Base-by-base conservation (phyloP, 2,329 filamentous ascomycete species). In the Pseudogymnoascus destructans region DNA sequence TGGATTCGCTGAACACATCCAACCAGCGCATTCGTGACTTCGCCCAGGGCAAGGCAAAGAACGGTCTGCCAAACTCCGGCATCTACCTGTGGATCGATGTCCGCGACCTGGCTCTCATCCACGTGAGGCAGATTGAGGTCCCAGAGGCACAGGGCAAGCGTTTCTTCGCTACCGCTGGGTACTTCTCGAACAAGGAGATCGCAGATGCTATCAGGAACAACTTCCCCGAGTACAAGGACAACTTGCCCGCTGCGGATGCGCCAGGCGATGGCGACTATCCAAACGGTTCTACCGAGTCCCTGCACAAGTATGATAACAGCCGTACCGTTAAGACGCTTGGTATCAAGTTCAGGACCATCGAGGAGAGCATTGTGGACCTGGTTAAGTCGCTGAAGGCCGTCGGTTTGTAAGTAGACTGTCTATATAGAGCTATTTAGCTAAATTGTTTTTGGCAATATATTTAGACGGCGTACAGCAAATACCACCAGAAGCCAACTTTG, bases 1-100 rank as follows among this genome's bases (percentile, higher is more conserved):
- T 87, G 0, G 77, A 81, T n/a, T 73, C 73, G 1, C 73, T 90
- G 61, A 91, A 90, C 72, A 87, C 85, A 1, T 87, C 84, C 11
- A 90, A 89, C 68, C 77, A 82, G 63, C 79, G 83, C 17, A 77
- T 89, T 58, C 73, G 79, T 7, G 77, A 84, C 61, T 71, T 87
- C 57, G 75, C 85, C n/a, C 77, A 75, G 5, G 86, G 86, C 0
- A 77, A 79, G 60, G 77, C 74, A 67, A 82, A 80, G 62, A 72
- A 78, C 1, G 73, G 75, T 23, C 75, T 86, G 8, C 74, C 78
- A 0, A 74, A 80, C 0, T 85, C 81, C 0, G 78, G 76, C 0
- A 77, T 77, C 0, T 82, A 74, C 65, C 72, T 82, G 1, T 86
- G 80, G 73, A 79, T 84, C 1, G 78, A 81, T 61, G 79, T 81